Base-by-base conservation (phyloP, 202 grass and related monocot genomes). In the Musa balbisiana region DNA sequence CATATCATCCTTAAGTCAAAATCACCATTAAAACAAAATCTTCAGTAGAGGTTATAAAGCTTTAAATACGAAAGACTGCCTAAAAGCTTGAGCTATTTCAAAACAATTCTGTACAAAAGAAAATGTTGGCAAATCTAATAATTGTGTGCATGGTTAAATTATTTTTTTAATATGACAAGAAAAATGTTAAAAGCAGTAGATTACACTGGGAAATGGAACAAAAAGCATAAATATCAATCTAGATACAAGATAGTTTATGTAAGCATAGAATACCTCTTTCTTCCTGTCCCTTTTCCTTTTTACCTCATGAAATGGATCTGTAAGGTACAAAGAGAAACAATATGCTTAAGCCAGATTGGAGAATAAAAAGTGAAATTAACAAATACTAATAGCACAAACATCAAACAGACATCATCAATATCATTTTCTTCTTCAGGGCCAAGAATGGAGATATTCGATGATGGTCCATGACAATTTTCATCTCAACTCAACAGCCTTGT, bases 271-370 rank as follows among this genome's bases (percentile, higher is more conserved):
- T 95, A 99, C 95, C 95, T 99, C 95, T 92, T 80, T 88, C 77
- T 85, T 95, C 74, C 85, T 90, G 89, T 99, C 95, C 68, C 73
- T 88, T 81, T 82, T 99, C 23, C 91, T 87, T 82, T 83, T 93
- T 69, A 99, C 95, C 83, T 92, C 91, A 67, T 92, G 95, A 87
- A 95, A 99, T 25, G 91, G 88, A 82, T 99, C 95, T 99, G 80
- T 75, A 82, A 84, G 73, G 74, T 72, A 85, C 0, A 73, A 71
- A 22, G 8, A 69, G 1, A 16, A 74, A 74, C 15, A 69, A 56
- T 83, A 21, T 11, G 27, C 0, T 51, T 33, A 72, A 52, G 50
- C 12, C n/a, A 72, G 51, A n/a, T 1, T 6, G 20, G 4, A 23
- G 4, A 14, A 12, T 3, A 72, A 53, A 16, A 13, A 24, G 51